Percentiles rank a stretch among this genome's conserved stretches.
These are phyloP conservation scores for Ganoderma lingzhi DNA, from an alignment of 1,284 basidiomycete genomes.

Conservation along the genomic window DNA sequence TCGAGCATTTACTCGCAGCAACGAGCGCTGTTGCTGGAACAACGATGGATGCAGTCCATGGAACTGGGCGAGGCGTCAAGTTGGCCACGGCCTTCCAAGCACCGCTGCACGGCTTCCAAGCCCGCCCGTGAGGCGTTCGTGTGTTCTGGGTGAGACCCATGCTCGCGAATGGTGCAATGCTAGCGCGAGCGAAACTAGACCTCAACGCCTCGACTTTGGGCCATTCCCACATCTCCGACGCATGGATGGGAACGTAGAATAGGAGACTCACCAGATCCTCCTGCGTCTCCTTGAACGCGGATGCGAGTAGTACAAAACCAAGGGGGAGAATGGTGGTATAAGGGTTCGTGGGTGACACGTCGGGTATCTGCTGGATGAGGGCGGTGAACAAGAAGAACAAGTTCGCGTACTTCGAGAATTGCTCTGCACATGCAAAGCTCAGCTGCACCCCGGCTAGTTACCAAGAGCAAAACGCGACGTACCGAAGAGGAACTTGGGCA, in stretches of 20 bases:
- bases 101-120: neutral
- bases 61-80: neutral
- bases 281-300: slow-evolving; percentile 96
- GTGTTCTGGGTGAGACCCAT: neutral
- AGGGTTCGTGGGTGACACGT: slow-evolving; percentile 94
- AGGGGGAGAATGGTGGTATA: slow-evolving; percentile 98
- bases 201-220: neutral
- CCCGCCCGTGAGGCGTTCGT: neutral
- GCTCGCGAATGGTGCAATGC: neutral
- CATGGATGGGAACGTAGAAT: slow-evolving; percentile 21
- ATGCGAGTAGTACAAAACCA: slow-evolving; percentile 89
- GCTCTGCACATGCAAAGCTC: slow-evolving; percentile 61
- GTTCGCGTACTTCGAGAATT: slow-evolving; percentile 99
- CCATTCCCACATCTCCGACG: neutral
- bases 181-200: neutral
- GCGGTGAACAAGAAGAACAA: slow-evolving; percentile 99
- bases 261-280: slow-evolving; percentile 81
- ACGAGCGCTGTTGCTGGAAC: neutral
- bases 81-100: neutral
- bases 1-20: neutral
- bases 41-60: neutral
- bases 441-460: slow-evolving; percentile 1
- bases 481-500: slow-evolving; percentile 95
- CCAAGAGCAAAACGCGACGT: slow-evolving; percentile 38
- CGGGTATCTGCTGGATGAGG: slow-evolving; percentile 97